Base-by-base conservation (phyloP, 441 rosid species). In the Omphalea diandra region DNA sequence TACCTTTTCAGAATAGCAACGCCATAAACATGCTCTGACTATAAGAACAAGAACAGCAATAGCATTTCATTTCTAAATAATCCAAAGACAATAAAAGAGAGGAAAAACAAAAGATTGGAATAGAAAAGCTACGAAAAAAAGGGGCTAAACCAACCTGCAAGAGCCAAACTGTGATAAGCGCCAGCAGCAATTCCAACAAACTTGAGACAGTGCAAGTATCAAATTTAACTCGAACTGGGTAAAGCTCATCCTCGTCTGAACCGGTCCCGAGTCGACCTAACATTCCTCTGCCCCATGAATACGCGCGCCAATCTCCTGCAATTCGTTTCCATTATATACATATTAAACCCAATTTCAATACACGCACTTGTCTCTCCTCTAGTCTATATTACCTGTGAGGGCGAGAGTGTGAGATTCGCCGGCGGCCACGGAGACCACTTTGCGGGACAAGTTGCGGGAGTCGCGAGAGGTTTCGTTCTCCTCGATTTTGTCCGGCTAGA, bases 241-340 rank as follows among this genome's bases (percentile, higher is more conserved):
- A 80, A 76, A 81, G 84, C 82, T 83, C 93, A 67, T 93, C 98
- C 4, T 82, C 50, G 62, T 91, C 97, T 9, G 83, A 82, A 50
- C 90, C 96, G 0, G 75, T 91, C 35, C 98, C 97, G 1, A 91
- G 87, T 61, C 98, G 86, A 43, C 98, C 98, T 69, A 93, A 91
- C 86, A 85, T 88, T 71, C 96, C 98, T 84, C 91, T 89, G 57
- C 98, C 97, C 98, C 97, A 93, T 0, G 98, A 73, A 77, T 83
- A 88, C 76, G 89, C 94, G 59, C 74, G 52, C 26, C 97, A 94
- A 79, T 87, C 93, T 70, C 94, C 98, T 93, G 70, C 68, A 77
- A 67, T 33, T 38, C 49, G 15, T 29, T 29, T 8, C 20, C n/a
- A n/a, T n/a, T n/a, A n/a, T n/a, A n/a, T n/a, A n/a, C n/a, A n/a